phyloP scores from a whole-genome alignment of 306 rosid species.

The Quercus aquifolioides region DNA sequence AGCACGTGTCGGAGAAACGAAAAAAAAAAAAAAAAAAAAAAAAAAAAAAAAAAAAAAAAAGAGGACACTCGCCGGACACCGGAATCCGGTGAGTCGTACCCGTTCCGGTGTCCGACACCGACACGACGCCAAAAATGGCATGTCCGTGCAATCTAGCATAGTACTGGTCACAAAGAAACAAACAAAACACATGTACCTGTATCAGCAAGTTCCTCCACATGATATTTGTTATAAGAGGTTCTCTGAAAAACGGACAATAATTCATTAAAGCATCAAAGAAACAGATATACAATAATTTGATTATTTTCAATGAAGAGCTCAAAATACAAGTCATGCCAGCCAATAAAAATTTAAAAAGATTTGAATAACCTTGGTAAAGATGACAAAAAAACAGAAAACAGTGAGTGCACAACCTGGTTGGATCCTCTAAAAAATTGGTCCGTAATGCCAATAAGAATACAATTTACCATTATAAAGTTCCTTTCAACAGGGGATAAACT shows the following conservation, averaged over 20 bases:
- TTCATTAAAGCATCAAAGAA: constrained; percentile 16
- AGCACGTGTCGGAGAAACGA: too few relatives aligned
- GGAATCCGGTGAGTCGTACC: too few relatives aligned
- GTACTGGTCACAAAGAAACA: neutral
- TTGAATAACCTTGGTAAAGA: neutral
- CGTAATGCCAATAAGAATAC: neutral
- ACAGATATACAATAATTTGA: neutral
- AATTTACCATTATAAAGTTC: neutral
- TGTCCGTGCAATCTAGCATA: too few relatives aligned
- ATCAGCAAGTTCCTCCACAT: constrained; percentile 94
- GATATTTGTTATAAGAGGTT: constrained; percentile 83
- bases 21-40: too few relatives aligned
- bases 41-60: too few relatives aligned
- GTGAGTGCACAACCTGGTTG: neutral
- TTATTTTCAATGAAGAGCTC: neutral
- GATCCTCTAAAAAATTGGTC: neutral
- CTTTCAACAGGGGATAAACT: neutral
- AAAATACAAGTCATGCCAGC: neutral
- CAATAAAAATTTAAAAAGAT: neutral
- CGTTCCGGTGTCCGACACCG: too few relatives aligned
- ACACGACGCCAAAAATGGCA: too few relatives aligned
- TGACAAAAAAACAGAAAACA: neutral
- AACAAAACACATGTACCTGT: constrained; percentile 53
- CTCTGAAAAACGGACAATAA: constrained; percentile 50
- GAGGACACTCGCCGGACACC: too few relatives aligned